Evolutionary conservation across 768 basidiomycete species (phyloP), one percentile per base, ranked within the genome.

Genomic region (Rhizopogon roseolus): DNA sequence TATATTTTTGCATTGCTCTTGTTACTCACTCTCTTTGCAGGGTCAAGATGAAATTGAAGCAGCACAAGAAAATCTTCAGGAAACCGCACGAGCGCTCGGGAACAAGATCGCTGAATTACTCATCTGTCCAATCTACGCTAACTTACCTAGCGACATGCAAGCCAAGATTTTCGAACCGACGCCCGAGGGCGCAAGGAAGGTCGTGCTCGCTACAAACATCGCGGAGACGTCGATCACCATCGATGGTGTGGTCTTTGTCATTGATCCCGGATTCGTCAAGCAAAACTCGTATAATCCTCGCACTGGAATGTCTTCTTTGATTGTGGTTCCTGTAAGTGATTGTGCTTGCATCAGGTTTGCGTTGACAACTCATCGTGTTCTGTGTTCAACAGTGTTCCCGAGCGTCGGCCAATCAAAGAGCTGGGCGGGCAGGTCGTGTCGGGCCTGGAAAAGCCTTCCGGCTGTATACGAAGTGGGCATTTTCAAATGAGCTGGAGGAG

Each of bases 141-240:
- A 97, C 67, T 73, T 99, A n/a, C 97, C 97, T 1, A 95, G 93
- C 61, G 97, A 99, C 57, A 95, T 99, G 95, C 97, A 99, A 68
- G 90, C 94, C 37, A 97, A 98, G 73, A 99, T 99, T 53, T 99
- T 99, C 70, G 97, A 99, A 69, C 96, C 97, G 1, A 99, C 97
- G 5, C 97, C 96, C 1, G 89, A 91, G 51, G 94, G 94, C 17
- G 92, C 97, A 27, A 80, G 97, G 54, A 99, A 99, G 73, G 95
- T 99, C 44, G 97, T 99, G 17, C 77, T 99, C 28, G 97, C 97
- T 3, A 99, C 97, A 19, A 99, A 99, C 65, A 98, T 99, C 59
- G 97, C 97, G n/a, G 97, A 99, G 71, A 99, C 97, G 4, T 95
- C 93, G 6, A 99, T 99, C 67, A 99, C 97, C 7, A 99, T 99